Evolutionary conservation across 805 yeast species (phyloP).

Genomic region (Yarrowia osloensis): DNA sequence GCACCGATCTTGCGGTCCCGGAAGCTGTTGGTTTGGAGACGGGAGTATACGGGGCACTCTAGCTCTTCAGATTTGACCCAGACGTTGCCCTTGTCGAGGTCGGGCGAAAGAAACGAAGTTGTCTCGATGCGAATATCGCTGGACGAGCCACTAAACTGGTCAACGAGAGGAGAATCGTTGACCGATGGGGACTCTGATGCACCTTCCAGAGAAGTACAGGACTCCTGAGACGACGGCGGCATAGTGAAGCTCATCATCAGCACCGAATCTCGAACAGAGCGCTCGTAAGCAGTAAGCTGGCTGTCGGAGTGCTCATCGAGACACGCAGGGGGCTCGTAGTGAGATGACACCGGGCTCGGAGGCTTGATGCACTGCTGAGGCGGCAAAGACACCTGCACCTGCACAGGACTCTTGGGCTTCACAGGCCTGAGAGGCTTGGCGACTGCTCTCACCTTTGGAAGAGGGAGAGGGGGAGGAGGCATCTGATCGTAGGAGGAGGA

Average conservation of each 20-base stretch:
- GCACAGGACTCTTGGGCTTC: neutral
- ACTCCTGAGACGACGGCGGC: neutral
- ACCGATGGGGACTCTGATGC: conserved; percentile 4
- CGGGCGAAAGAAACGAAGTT: neutral
- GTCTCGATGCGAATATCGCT: conserved; percentile 16
- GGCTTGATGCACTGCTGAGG: neutral
- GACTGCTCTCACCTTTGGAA: neutral
- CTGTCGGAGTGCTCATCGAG: conserved; percentile 5
- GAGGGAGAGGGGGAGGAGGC: conserved; percentile 15
- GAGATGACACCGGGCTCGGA: neutral
- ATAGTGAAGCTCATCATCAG: neutral
- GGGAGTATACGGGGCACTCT: conserved; percentile 4
- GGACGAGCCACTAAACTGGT: conserved; percentile 3
- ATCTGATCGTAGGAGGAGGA: neutral
- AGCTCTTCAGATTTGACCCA: conserved; percentile 7
- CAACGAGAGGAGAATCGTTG: conserved; percentile 13
- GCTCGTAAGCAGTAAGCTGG: conserved; percentile 25
- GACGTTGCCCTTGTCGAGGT: neutral
- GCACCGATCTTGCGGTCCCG: conserved; percentile 13
- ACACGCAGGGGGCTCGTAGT: conserved; percentile 9
- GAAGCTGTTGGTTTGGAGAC: conserved; percentile 16
- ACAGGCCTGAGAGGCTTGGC: neutral
- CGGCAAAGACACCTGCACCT: neutral
- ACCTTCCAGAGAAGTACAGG: conserved; percentile 3
- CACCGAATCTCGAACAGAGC: conserved; percentile 23